Base-by-base conservation (phyloP, 202 grass and related monocot genomes). In the Brachypodium distachyon region DNA sequence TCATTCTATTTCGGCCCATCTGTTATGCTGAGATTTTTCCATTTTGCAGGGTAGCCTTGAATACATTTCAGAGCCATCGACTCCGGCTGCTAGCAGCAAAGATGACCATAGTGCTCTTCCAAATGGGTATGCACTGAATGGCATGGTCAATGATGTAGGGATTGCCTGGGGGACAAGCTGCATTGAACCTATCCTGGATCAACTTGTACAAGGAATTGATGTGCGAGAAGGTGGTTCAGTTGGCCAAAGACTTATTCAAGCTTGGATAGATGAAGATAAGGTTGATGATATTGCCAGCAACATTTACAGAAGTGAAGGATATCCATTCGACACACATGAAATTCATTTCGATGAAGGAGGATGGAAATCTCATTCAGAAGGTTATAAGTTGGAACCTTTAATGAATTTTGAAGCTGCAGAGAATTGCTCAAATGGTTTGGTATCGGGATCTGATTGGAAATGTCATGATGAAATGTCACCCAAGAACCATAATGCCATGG, bases 211-310 rank as follows among this genome's bases (percentile, higher is more conserved):
- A 68, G 91, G 91, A 63, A 91, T 89, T 73, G 86, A 85, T 63
- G 68, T 26, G 38, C 60, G 3, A 69, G 83, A 68, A 64, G 76
- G 75, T 19, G 72, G 86, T 81, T 93, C 94, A 59, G 77, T 97
- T 79, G 90, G 94, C 44, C 91, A 97, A 89, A 87, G 85, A 71
- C 88, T 97, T 78, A 84, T 97, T 86, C 92, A 92, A 78, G 88
- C 91, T 78, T 89, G 93, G 59, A 91, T 97, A n/a, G 85, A 89
- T 73, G 90, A 93, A 87, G 94, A 97, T 74, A 86, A 83, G 50
- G 62, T 93, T 44, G 91, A 93, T 54, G 87, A 70, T 88, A 78
- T 89, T 39, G 55, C 83, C 61, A 86, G 81, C 36, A 77, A 72
- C 10, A 74, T 55, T 72, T 86, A 76, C 29, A 72, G 18, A 61